Percentiles rank a stretch among this genome's conserved stretches.
Evolutionary conservation across 306 rosid genomes (phyloP).

Genomic region (Castanea sativa): DNA sequence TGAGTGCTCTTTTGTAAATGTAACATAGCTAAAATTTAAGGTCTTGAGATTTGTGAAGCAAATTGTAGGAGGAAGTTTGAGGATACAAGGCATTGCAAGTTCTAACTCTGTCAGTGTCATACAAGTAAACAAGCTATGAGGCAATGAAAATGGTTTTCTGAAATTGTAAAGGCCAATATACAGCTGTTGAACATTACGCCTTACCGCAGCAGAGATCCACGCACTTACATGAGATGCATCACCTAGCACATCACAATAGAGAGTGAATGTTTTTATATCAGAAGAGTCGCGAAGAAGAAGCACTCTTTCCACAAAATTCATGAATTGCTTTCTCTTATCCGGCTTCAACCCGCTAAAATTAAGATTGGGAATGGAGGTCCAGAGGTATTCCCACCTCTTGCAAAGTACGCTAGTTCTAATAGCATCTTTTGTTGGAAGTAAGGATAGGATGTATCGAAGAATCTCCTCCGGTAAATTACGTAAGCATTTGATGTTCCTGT

Average conservation of each 20-base stretch:
- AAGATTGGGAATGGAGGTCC: neutral
- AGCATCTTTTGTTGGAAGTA: neutral
- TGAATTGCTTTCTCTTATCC: neutral
- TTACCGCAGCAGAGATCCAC: neutral
- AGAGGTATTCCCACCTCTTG: too few species aligned
- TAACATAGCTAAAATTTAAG: fast-evolving
- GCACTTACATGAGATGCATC: neutral
- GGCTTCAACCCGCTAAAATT: too few species aligned
- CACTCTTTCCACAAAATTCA: neutral
- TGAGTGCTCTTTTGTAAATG: too few species aligned
- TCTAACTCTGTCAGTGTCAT: too few species aligned
- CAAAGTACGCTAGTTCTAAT: neutral
- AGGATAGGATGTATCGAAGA: neutral
- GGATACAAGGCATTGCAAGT: too few species aligned
- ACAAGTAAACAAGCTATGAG: too few species aligned
- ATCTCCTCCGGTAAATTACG: too few species aligned
- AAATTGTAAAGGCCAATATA: fast-evolving
- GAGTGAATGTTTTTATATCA: neutral
- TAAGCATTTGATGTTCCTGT: neutral
- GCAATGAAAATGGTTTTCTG: too few species aligned
- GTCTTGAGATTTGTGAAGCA: too few species aligned
- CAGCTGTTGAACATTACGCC: neutral
- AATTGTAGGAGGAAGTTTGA: too few species aligned
- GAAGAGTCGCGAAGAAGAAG: neutral
- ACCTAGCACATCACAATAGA: too few species aligned